Conservation (phyloP, 192 early-diverging fungal species). For the Coemansia sp. region DNA sequence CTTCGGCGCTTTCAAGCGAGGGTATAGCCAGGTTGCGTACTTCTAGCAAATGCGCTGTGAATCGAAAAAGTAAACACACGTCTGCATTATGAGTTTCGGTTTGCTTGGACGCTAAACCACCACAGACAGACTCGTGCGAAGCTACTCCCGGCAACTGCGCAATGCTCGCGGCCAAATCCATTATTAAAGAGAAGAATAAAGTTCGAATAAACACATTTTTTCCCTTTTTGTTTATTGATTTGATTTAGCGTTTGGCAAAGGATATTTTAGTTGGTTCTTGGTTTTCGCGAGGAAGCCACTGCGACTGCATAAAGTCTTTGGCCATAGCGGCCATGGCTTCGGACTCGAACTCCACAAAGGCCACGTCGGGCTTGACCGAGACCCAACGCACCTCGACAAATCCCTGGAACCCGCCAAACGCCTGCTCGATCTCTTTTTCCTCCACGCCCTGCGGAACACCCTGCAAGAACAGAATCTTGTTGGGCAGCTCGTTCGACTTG, state of each 20-base stretch:
- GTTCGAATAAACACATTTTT: neutral
- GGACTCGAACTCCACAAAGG: constrained; percentile 95
- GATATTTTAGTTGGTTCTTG: constrained; percentile 25
- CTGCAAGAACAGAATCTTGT: constrained; percentile 93
- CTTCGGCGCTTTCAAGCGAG: constrained; percentile 15
- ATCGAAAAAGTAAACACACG: constrained; percentile 29
- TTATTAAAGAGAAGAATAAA: constrained; percentile 1
- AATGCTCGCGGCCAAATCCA: constrained; percentile 32
- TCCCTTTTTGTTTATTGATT: too few species aligned
- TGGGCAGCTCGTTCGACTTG: constrained; percentile 66
- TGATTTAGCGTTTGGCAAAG: constrained; percentile 25
- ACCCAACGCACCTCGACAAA: constrained; percentile 97
- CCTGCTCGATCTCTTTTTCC: constrained; percentile 66
- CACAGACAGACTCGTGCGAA: constrained; percentile 6
- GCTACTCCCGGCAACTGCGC: constrained; percentile 23
- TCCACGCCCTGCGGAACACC: constrained; percentile 73
- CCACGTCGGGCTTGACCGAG: constrained; percentile 85
- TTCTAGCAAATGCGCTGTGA: constrained; percentile 32
- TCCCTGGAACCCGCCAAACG: constrained; percentile 63
- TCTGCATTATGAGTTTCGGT: neutral
- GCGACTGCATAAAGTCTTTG: constrained; percentile 56
- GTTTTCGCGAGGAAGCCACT: constrained; percentile 15
- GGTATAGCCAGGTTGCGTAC: constrained; percentile 18
- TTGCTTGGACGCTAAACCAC: constrained; percentile 17
- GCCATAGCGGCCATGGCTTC: constrained; percentile 79